Base-by-base conservation (phyloP, 1,284 basidiomycete genomes). In the Porogramme epimiltina region DNA sequence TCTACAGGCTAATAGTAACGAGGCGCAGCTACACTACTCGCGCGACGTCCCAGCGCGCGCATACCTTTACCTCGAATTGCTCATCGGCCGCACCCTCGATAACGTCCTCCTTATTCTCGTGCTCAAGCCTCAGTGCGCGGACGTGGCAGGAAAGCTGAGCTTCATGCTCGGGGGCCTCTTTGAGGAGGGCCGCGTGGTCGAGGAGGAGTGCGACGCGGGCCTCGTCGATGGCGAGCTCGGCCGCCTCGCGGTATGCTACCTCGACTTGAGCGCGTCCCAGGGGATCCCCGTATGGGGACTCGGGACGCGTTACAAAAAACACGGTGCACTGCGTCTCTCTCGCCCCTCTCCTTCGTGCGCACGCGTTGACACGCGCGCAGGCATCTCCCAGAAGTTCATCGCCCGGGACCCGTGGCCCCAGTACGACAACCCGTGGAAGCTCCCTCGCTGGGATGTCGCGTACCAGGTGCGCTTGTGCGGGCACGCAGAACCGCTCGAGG, bases 401-500 rank as follows among this genome's bases (percentile, higher is more conserved):
- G 92, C 41, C 95, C 93, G 93, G 9, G 94, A 96, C 70, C 93
- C 93, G 55, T 96, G 93, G 93, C 77, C 96, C 36, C 87, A 92
- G 54, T 77, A 89, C 62, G 86, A 89, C 63, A 93, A 93, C 69
- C 87, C 89, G 40, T 92, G 92, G 93, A 93, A 95, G 74, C 82
- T 95, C 38, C 83, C 87, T 11, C 87, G 93, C 43, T 76, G 90
- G 44, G 93, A 96, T 64, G 90, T 93, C 37, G 76, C 81, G 4
- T 88, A 87, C 58, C 81, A 90, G 46, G 77, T 97, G 31, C 83
- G 93, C 28, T 95, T 97, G 73, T 93, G 94, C 62, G 94, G 94
- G 1, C 74, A 81, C 19, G 80, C 93, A 1, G 88, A 94, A 53
- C 77, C 86, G 33, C 72, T 85, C 31, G 72, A 76, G 19, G 84